Conservation (phyloP, 2,329 filamentous ascomycete genomes). For the Alternaria angustiovoidea region DNA sequence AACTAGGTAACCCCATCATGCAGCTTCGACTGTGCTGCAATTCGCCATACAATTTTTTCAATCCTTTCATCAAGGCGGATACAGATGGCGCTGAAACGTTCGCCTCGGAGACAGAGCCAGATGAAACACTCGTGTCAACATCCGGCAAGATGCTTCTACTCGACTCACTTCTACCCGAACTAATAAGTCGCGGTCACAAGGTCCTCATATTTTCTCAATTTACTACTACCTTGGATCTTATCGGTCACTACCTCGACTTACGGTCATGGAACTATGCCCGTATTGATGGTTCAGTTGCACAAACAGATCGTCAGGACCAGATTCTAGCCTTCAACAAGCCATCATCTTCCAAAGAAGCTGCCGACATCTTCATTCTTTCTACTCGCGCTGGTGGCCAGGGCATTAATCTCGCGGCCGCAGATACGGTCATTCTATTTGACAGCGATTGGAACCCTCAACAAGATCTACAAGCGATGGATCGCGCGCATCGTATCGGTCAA, state of each 20-base stretch:
- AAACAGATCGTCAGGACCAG: slow-evolving; percentile 63
- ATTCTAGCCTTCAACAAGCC: slow-evolving; percentile 60
- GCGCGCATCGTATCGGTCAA: slow-evolving; percentile 93
- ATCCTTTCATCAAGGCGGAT: slow-evolving; percentile 71
- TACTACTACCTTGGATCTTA: slow-evolving; percentile 88
- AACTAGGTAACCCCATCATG: slow-evolving; percentile 90
- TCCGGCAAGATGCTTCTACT: slow-evolving; percentile 97
- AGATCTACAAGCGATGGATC: slow-evolving; percentile 94
- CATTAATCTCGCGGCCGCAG: slow-evolving; percentile 90
- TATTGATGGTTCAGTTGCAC: slow-evolving; percentile 87
- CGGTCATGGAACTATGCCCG: slow-evolving; percentile 83
- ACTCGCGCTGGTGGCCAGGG: slow-evolving; percentile 93
- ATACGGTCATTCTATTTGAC: slow-evolving; percentile 93
- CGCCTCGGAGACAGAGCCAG: slow-evolving; percentile 62
- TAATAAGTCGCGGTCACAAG: slow-evolving; percentile 82
- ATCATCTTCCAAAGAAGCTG: slow-evolving; percentile 32
- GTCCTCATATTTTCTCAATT: slow-evolving; percentile 97
- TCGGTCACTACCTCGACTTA: slow-evolving; percentile 86
- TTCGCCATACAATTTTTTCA: slow-evolving; percentile 95
- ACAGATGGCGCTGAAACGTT: slow-evolving; percentile 57
- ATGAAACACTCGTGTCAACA: slow-evolving; percentile 83
- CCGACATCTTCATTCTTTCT: slow-evolving; percentile 82
- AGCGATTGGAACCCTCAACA: slow-evolving; percentile 95
- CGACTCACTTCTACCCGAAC: slow-evolving; percentile 79
- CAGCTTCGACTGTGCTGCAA: slow-evolving; percentile 93